These are phyloP conservation scores for Trametes versicolor DNA, from an alignment of 1,284 basidiomycete species.

Conservation along the genomic window DNA sequence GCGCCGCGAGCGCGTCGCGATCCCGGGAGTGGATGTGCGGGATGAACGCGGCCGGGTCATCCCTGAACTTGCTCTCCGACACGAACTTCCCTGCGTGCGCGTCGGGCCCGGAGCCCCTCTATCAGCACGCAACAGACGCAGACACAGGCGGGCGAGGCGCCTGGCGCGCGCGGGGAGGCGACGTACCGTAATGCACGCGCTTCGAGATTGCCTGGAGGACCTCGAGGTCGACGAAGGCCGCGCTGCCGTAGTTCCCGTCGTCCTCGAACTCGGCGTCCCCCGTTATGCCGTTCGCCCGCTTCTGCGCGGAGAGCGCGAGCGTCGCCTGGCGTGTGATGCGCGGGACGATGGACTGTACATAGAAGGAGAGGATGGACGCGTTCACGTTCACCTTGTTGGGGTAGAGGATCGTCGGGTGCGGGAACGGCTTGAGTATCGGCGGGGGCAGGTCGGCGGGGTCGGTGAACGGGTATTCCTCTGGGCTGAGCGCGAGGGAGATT, in stretches of 20 bases:
- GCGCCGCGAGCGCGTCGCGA: conserved; percentile 75
- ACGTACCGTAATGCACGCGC: conserved; percentile 95
- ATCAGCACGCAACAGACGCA: not conserved
- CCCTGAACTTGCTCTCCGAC: conserved; percentile 94
- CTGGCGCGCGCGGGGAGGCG: conserved; percentile 14
- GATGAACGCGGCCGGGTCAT: conserved; percentile 88
- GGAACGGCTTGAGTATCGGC: conserved; percentile 83
- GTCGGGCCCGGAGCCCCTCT: not conserved
- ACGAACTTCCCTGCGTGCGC: conserved; percentile 91
- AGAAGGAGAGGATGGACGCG: conserved; percentile 89
- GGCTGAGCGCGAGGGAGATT: conserved; percentile 57
- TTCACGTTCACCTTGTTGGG: conserved; percentile 93
- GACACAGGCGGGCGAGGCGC: not conserved
- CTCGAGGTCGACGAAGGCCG: conserved; percentile 94
- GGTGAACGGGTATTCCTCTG: conserved; percentile 98
- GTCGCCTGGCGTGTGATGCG: conserved; percentile 82
- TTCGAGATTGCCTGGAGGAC: conserved; percentile 94
- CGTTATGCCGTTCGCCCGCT: conserved; percentile 70
- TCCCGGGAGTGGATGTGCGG: conserved; percentile 89
- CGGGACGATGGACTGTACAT: conserved; percentile 83
- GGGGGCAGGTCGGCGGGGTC: conserved; percentile 74
- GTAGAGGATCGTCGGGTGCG: conserved; percentile 83
- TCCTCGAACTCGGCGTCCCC: conserved; percentile 80
- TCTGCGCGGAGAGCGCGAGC: conserved; percentile 63
- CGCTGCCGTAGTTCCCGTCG: conserved; percentile 97